Base-by-base conservation (phyloP, 345 rosid genomes). In the Punica granatum region DNA sequence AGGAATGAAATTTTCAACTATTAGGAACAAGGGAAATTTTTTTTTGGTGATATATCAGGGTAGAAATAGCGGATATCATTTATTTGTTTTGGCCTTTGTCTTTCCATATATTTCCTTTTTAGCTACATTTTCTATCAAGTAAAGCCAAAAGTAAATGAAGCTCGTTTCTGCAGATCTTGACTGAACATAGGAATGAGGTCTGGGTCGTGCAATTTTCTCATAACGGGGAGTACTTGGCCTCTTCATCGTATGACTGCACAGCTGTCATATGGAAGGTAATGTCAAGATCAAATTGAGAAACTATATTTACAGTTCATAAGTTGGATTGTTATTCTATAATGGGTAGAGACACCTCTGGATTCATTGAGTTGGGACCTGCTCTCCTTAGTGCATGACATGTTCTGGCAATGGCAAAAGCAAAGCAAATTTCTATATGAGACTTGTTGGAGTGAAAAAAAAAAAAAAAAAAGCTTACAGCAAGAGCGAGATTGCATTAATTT, bases 221-320 rank as follows among this genome's bases (percentile, higher is more conserved):
- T 63, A 81, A 72, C 60, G 97, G 97, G 53, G 81, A 90, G 72
- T 87, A 83, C 80, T 74, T 93, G 70, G 97, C 97, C 42, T 90
- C 96, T 70, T 88, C 97, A 35, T 90, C 97, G 64, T 81, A 96
- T 65, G 98, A 93, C 77, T 88, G 94, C 76, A 88, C 87, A 63
- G 90, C 98, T 76, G 87, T 90, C 58, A 88, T 88, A 78, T 93
- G 97, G 98, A 76, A 87, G 98, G 98, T 93, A 81, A 33, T 25
- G 5, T 58, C 43, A 67, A 67, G 35, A 54, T 7, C 43, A 21
- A 16, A 59, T 34, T 33, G 26, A 48, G 25, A 49, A 11, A 48
- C 28, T 51, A 9, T 16, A 51, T 12, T 36, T 33, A 12, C 43
- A 18, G 42, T 25, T 63, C 39, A 19, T 19, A 15, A 18, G 28